phyloP scores from a whole-genome alignment of 225 moss, liverwort and hornwort species.

The Bryum argenteum region DNA sequence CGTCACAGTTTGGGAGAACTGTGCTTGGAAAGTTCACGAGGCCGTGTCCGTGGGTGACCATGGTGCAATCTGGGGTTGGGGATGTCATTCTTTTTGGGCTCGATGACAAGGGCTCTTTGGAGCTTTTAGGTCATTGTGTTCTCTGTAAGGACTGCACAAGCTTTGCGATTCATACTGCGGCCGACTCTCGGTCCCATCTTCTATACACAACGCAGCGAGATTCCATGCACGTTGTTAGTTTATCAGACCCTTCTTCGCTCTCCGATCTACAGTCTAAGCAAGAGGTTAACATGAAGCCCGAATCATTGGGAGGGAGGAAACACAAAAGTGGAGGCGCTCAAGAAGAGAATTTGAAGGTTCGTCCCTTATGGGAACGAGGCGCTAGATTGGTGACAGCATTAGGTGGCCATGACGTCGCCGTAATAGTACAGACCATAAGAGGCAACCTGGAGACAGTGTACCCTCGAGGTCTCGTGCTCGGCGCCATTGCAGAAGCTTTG shows the following conservation, averaged over 20 bases:
- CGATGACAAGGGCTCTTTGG: conserved; percentile 65
- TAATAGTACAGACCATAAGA: conserved; percentile 83
- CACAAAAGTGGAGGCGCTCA: conserved; percentile 40
- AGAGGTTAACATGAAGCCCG: conserved; percentile 58
- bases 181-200: conserved; percentile 60
- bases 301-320: conserved; percentile 48
- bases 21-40: conserved; percentile 61
- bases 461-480: conserved; percentile 85
- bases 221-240: conserved; percentile 71
- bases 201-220: conserved; percentile 85
- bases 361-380: conserved; percentile 95
- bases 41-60: conserved; percentile 80
- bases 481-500: conserved; percentile 82
- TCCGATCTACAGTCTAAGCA: conserved; percentile 49
- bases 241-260: conserved; percentile 53
- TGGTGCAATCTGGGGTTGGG: conserved; percentile 34
- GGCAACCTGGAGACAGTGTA: conserved; percentile 95
- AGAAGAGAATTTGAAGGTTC: conserved; percentile 71
- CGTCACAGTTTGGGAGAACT: conserved; percentile 39
- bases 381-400: conserved; percentile 72
- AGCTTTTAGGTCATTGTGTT: conserved; percentile 59
- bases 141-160: conserved; percentile 79
- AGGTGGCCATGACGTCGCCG: conserved; percentile 78
- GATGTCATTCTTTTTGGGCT: conserved; percentile 63
- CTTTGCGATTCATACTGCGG: conserved; percentile 63